Base-by-base conservation (phyloP, 306 rosid species). In the Prunus davidiana region DNA sequence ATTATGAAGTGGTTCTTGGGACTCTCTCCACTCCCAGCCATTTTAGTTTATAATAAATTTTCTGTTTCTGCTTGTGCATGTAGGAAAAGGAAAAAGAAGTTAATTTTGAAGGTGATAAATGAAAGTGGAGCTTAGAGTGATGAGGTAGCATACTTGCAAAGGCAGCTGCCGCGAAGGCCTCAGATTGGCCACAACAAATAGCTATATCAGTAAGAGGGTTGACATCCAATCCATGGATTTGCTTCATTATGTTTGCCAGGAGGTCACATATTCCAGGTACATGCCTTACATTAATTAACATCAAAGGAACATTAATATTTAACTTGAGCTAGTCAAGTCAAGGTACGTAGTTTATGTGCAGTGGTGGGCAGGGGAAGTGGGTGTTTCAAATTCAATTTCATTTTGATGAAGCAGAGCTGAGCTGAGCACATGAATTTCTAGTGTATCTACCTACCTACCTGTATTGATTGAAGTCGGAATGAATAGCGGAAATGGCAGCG, bases 121-220 rank as follows among this genome's bases (percentile, higher is more conserved):
- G 5, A 18, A 60, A 14, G 25, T 22, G 18, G 41, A 58, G 34
- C n/a, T 11, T 55, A 9, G 61, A 58, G 45, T 13, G 19, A 9
- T 28, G 15, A 24, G n/a, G 11, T 8, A 69, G n/a, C 25, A 63
- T 74, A 90, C 96, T 83, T 43, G 96, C 90, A 76, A 93, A 89
- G 32, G 86, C 82, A 74, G 95, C 80, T 7, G 96, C 98, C 1
- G 95, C 89, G 75, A 93, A 88, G 6, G 98, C 93, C 84, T 91
- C 98, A 18, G 87, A 82, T 81, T 93, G 96, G 65, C 98, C 97
- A 54, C 97, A 93, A 56, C 93, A 91, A 70, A 93, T 91, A 57
- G 86, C 94, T 58, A 90, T 47, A 60, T 91, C 96, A n/a, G 93
- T 87, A 11, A 83, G 86, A 74, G 98, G 96, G 72, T 91, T 76